A percentile compares a stretch with the other conserved stretches of the same genome.
Conservation (phyloP, 306 rosid species). For the Abrus pulchellus region DNA sequence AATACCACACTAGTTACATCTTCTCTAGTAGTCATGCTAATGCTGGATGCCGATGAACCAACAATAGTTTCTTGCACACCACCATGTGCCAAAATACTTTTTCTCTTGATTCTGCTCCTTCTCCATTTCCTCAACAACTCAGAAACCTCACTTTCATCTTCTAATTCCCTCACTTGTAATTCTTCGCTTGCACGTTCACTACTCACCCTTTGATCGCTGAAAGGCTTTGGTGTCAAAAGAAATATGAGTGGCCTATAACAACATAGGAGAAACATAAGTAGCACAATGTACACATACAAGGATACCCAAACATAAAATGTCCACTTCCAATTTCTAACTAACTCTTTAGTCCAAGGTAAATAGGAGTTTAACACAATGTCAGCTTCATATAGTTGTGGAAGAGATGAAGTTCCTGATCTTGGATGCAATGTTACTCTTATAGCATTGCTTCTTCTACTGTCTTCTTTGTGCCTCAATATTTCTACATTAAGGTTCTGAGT, state of each 20-base stretch:
- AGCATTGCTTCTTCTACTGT: conserved; percentile 59
- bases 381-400: conserved; percentile 80
- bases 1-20: conserved; percentile 51
- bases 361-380: conserved; percentile 63
- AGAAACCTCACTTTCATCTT: conserved; percentile 58
- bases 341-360: conserved; percentile 70
- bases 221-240: conserved; percentile 33
- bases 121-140: conserved; percentile 75
- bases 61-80: conserved; percentile 53
- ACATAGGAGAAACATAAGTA: conserved; percentile 55
- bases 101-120: conserved; percentile 67
- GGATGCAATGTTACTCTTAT: conserved; percentile 66
- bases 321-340: conserved; percentile 82
- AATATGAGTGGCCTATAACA: conserved; percentile 59
- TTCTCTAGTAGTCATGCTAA: conserved; percentile 59
- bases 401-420: conserved; percentile 71
- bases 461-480: conserved; percentile 74
- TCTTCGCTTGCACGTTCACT: conserved; percentile 36
- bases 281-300: conserved; percentile 57
- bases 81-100: conserved; percentile 48
- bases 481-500: conserved; percentile 63
- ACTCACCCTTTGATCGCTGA: conserved; percentile 32
- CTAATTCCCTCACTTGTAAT: conserved; percentile 28
- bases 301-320: conserved; percentile 81
- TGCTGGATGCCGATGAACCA: conserved; percentile 68